Base-by-base conservation (phyloP, 768 basidiomycete genomes). In the Phaeotremella skinneri region DNA sequence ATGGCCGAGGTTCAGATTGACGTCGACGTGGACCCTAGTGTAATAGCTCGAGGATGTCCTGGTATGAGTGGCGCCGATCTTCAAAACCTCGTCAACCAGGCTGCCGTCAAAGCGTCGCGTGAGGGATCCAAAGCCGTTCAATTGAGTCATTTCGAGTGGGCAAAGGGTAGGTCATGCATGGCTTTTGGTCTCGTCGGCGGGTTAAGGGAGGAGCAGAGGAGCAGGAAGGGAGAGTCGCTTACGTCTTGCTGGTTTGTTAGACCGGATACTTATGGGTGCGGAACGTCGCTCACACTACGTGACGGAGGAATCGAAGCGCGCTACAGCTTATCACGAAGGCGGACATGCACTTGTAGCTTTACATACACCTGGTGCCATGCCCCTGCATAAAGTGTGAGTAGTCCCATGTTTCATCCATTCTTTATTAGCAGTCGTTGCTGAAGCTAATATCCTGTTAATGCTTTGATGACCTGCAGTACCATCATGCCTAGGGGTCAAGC, bases 1-100 rank as follows among this genome's bases (percentile, higher is more conserved):
- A 88, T 97, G 87, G 83, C 83, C 63, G 85, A 85, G 55, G 86
- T 97, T 45, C 81, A 82, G 26, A 69, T 65, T 54, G 74, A 77
- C 41, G 49, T 66, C 85, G 89, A 87, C 69, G 87, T 91, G 50
- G 93, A 99, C 71, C 81, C 88, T 0, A 89, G 84, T 76, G 81
- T 91, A 63, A 81, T 99, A 65, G 96, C 96, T 39, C 85, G 94
- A 63, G 94, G 91, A 2, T 96, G 92, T 13, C 85, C 93, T 6
- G 94, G 94, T 2, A 96, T 99, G 80, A 93, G 91, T 49, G 96
- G 96, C 39, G 94, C 94, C 20, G 94, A 98, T 79, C 76, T 98
- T 34, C 90, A 98, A 75, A 98, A 98, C 75, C 85, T 98, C 83
- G 88, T 97, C 68, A 99, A 99, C 86, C 79, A 80, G 81, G 96